A percentile compares a stretch with the other conserved stretches of the same genome.
phyloP scores from a whole-genome alignment of 768 basidiomycete species.

The Collybia mongolica region DNA sequence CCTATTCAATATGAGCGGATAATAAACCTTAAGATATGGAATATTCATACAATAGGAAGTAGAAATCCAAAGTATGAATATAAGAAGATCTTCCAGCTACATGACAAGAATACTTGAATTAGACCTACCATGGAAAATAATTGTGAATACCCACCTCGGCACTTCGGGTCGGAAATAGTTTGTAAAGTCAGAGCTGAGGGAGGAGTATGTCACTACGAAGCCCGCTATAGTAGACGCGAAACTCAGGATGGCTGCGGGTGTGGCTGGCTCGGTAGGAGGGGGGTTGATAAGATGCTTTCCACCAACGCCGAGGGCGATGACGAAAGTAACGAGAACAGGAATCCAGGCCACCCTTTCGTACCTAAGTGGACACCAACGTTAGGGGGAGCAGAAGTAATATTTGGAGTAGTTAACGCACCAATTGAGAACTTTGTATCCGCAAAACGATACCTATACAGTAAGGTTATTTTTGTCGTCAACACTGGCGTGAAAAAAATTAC shows the following conservation, averaged over 20 bases:
- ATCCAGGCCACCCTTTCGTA: conserved; percentile 79
- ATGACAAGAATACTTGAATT: background rate
- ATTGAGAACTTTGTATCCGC: conserved; percentile 49
- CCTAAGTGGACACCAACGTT: conserved; percentile 21
- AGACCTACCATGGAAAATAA: background rate
- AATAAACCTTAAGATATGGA: background rate
- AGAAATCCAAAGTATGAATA: conserved; percentile 72
- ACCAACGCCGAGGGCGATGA: conserved; percentile 71
- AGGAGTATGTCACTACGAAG: conserved; percentile 63
- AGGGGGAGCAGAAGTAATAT: background rate
- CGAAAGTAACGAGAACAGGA: conserved; percentile 70
- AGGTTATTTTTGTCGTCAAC: background rate
- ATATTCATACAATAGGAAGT: conserved; percentile 46
- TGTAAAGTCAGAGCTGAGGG: conserved; percentile 72
- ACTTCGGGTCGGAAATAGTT: conserved; percentile 62
- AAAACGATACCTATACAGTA: conserved; percentile 46
- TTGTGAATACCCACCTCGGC: conserved; percentile 42
- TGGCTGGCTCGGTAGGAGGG: conserved; percentile 50
- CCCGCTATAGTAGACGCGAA: conserved; percentile 75
- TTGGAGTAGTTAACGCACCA: conserved; percentile 26
- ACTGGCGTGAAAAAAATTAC: conserved; percentile 39
- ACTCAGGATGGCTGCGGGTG: conserved; percentile 51
- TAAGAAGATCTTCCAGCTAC: conserved; percentile 60
- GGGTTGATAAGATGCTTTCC: conserved; percentile 62
- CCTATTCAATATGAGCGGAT: conserved; percentile 21